phyloP scores from a whole-genome alignment of 2,329 filamentous ascomycete species.

The Arthrobotrys musiformis region DNA sequence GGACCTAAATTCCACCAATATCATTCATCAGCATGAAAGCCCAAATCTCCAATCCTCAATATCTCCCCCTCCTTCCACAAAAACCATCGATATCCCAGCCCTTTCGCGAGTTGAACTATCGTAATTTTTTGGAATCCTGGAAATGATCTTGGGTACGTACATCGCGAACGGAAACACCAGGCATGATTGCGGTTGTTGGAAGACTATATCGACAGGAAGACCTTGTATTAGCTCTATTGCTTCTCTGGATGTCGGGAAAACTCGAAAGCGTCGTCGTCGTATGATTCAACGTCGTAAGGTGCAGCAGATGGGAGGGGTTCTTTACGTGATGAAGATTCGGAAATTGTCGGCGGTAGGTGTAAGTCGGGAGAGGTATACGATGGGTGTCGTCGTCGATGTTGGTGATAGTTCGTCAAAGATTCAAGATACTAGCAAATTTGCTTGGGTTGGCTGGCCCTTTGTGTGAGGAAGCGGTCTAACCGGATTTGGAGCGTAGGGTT shows the following conservation, averaged over 20 bases:
- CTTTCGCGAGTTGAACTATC: not conserved
- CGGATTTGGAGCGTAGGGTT: slow-evolving; percentile 41
- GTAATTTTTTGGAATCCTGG: not conserved
- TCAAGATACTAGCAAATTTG: slow-evolving; percentile 53
- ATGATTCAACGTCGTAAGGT: not conserved
- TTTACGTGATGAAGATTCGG: slow-evolving; percentile 48
- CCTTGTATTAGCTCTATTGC: slow-evolving; percentile 34
- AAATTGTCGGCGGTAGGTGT: slow-evolving; percentile 27
- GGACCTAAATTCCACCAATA: slow-evolving; percentile 60
- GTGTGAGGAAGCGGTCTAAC: slow-evolving; percentile 48
- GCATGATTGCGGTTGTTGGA: slow-evolving; percentile 58
- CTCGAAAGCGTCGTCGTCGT: slow-evolving; percentile 6
- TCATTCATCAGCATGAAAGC: slow-evolving; percentile 12
- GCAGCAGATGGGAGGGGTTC: not conserved
- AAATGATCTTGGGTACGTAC: slow-evolving; percentile 35
- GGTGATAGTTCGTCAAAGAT: slow-evolving; percentile 46
- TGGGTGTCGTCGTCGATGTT: slow-evolving; percentile 52
- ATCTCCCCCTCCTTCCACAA: not conserved
- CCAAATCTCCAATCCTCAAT: not conserved
- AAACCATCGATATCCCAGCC: not conserved
- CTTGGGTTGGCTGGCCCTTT: slow-evolving; percentile 53
- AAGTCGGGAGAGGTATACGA: slow-evolving; percentile 32
- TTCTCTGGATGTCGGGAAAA: not conserved
- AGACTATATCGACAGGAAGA: slow-evolving; percentile 30
- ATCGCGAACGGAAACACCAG: slow-evolving; percentile 60